These are phyloP conservation scores for Haematococcus lacustris DNA, from an alignment of 139 green algal species.

Conservation along the genomic window DNA sequence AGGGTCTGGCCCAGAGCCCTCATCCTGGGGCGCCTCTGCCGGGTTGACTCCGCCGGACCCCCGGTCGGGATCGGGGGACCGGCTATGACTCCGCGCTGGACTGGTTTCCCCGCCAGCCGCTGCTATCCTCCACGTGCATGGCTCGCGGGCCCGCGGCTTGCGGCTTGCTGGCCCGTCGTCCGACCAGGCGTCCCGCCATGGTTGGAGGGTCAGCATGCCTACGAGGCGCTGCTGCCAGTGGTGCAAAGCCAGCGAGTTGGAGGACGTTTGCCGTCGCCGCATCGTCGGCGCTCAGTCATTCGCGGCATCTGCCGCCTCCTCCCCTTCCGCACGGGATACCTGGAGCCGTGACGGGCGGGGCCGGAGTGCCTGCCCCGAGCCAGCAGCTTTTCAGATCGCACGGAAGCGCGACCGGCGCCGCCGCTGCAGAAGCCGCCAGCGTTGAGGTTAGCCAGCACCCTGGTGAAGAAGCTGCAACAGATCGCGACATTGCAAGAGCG, in stretches of 20 bases:
- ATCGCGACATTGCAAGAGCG: slow-evolving; percentile 17
- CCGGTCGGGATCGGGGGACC: neutral
- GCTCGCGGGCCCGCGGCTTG: no score
- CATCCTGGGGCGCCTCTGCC: neutral
- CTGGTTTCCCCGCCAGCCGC: neutral
- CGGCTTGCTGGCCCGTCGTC: slow-evolving; percentile 1
- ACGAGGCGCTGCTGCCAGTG: neutral
- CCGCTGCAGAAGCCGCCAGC: slow-evolving; percentile 2
- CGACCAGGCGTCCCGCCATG: slow-evolving; percentile 6
- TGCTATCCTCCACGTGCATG: neutral
- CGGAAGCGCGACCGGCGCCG: neutral
- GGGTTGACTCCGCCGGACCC: neutral
- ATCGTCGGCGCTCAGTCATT: neutral
- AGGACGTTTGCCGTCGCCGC: neutral
- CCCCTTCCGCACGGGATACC: neutral
- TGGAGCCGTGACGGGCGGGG: no score
- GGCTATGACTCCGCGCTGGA: neutral
- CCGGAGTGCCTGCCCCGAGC: no score
- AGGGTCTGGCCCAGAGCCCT: neutral
- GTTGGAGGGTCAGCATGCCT: neutral
- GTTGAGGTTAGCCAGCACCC: slow-evolving; percentile 34
- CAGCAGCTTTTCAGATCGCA: no score
- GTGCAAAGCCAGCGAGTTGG: neutral
- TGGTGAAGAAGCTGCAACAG: slow-evolving; percentile 84
- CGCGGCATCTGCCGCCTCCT: neutral